A percentile compares a stretch with the other conserved stretches of the same genome.
Evolutionary conservation across 2,329 filamentous ascomycete species (phyloP).

Genomic region (Coniochaeta sp.): DNA sequence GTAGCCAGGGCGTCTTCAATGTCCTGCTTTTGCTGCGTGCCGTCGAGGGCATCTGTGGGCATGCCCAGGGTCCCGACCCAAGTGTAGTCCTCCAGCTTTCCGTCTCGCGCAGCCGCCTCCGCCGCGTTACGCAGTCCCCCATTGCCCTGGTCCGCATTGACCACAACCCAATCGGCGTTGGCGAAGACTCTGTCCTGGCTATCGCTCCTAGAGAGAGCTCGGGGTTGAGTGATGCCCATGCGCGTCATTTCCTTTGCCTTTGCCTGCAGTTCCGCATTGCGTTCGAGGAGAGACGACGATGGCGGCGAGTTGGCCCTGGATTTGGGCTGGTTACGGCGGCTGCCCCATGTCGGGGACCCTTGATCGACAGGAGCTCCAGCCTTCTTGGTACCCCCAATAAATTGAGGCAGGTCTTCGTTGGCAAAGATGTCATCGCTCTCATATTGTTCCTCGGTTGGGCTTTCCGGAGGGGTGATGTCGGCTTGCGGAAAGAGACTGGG

Average conservation of each 20-base stretch:
- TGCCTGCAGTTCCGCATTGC: slow-evolving; percentile 37
- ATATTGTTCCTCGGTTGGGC: slow-evolving; percentile 38
- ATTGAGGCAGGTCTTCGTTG: slow-evolving; percentile 43
- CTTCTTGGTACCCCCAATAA: slow-evolving; percentile 31
- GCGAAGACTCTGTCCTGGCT: slow-evolving; percentile 66
- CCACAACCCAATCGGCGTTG: slow-evolving; percentile 74
- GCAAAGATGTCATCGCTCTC: slow-evolving; percentile 40
- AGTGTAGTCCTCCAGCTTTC: slow-evolving; percentile 65
- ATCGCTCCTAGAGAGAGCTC: slow-evolving; percentile 44
- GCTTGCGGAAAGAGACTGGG: slow-evolving; percentile 46
- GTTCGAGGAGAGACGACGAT: slow-evolving; percentile 59
- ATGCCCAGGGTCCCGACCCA: slow-evolving; percentile 92
- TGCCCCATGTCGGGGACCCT: slow-evolving; percentile 71
- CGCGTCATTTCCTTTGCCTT: slow-evolving; percentile 52
- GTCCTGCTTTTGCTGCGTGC: slow-evolving; percentile 67
- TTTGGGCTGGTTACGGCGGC: slow-evolving; percentile 67
- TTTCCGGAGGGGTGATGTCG: slow-evolving; percentile 48
- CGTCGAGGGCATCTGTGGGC: slow-evolving; percentile 78
- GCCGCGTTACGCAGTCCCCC: slow-evolving; percentile 86
- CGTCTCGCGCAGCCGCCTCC: slow-evolving; percentile 65
- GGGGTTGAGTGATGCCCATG: slow-evolving; percentile 51
- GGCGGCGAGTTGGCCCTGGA: slow-evolving; percentile 69
- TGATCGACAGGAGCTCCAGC: slow-evolving; percentile 64
- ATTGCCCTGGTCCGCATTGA: slow-evolving; percentile 84
- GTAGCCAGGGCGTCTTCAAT: slow-evolving; percentile 77